A percentile compares a stretch with the other conserved stretches of the same genome.
Conservation (phyloP, 768 basidiomycete species). For the Boletales sp. region DNA sequence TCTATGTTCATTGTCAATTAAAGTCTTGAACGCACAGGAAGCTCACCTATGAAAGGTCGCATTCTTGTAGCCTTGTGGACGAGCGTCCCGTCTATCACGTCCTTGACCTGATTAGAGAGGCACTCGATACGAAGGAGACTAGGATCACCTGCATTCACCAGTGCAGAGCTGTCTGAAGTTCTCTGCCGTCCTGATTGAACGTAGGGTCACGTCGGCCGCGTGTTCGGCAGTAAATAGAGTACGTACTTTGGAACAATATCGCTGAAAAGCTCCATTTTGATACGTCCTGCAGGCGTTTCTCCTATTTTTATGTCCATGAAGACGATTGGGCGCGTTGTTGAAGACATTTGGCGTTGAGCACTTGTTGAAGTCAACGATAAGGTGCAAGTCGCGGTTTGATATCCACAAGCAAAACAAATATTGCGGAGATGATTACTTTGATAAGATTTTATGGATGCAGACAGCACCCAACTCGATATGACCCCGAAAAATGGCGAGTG, state of each 20-base stretch:
- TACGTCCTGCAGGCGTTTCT: constrained; percentile 89
- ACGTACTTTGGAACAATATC: constrained; percentile 92
- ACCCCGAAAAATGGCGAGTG: not conserved
- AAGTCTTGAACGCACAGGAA: not conserved
- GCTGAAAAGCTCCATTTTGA: constrained; percentile 97
- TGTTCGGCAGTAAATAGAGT: not conserved
- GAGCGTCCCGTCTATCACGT: constrained; percentile 46
- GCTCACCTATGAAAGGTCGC: constrained; percentile 89
- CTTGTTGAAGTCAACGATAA: too few species aligned
- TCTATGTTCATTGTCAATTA: constrained; percentile 38
- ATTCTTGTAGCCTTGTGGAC: constrained; percentile 88
- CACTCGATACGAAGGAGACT: not conserved
- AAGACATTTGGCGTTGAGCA: constrained; percentile 33
- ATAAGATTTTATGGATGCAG: too few species aligned
- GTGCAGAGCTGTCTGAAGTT: constrained; percentile 98
- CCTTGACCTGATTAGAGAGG: constrained; percentile 15
- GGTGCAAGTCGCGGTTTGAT: too few species aligned
- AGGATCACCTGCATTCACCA: constrained; percentile 82
- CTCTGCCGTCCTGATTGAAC: constrained; percentile 76
- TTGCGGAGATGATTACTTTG: too few species aligned
- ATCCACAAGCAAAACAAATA: too few species aligned
- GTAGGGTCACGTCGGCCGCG: not conserved
- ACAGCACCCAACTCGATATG: too few species aligned
- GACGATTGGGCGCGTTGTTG: constrained; percentile 73
- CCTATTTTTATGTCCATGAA: constrained; percentile 98